Conservation (phyloP, 352 stramenopile species). For the Globisporangium takayamanum region DNA sequence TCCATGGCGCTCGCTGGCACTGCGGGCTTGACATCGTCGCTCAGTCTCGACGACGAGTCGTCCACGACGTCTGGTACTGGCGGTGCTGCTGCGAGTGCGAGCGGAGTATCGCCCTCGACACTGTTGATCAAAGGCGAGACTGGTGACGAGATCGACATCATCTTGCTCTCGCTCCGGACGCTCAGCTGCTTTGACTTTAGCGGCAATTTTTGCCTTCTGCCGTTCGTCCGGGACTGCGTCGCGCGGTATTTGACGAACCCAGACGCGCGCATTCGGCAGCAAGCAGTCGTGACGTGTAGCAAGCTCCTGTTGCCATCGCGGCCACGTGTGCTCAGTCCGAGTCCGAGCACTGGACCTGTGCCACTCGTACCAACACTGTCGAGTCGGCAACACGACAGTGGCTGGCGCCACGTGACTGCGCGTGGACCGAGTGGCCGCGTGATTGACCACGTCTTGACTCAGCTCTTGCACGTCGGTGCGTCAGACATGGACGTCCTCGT, state of each 20-base stretch:
- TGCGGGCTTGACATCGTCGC: conserved; percentile 18
- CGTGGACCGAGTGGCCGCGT: conserved; percentile 82
- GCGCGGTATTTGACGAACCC: conserved; percentile 89
- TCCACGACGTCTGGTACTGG: neutral
- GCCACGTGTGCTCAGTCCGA: neutral
- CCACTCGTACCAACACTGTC: neutral
- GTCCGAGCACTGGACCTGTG: neutral
- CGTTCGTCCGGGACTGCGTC: conserved; percentile 94
- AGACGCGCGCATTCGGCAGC: conserved; percentile 86
- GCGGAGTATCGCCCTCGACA: neutral
- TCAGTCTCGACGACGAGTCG: conserved; percentile 25
- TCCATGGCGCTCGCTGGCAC: conserved; percentile 26
- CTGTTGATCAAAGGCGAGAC: conserved; percentile 78
- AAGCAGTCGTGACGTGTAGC: conserved; percentile 82
- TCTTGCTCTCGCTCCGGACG: conserved; percentile 90
- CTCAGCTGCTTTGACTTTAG: conserved; percentile 92
- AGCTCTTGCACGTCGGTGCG: conserved; percentile 89
- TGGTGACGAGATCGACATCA: conserved; percentile 60
- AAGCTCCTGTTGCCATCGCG: conserved; percentile 57
- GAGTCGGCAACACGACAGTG: conserved; percentile 4
- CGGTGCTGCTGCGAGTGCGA: neutral
- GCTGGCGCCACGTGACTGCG: conserved; percentile 65
- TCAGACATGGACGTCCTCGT: conserved; percentile 90
- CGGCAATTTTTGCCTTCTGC: conserved; percentile 90
- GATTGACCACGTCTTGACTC: conserved; percentile 91